Percentiles rank a stretch among this genome's conserved stretches.
These are phyloP conservation scores for Saccharomycopsis capsularis DNA, from an alignment of 805 yeast species.

Conservation along the genomic window DNA sequence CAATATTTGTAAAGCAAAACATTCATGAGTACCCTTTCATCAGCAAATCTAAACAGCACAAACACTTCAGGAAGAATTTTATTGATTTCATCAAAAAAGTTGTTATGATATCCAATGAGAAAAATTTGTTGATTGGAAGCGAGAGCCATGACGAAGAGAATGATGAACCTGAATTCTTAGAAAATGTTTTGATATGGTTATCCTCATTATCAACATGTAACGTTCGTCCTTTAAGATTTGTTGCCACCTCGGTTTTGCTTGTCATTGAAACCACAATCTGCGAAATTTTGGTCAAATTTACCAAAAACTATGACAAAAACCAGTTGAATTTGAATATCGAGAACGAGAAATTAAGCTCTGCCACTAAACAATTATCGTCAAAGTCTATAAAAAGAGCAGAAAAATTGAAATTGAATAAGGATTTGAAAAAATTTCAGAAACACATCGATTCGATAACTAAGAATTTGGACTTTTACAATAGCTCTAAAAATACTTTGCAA, in stretches of 20 bases:
- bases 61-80: conserved; percentile 45
- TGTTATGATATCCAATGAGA: conserved; percentile 49
- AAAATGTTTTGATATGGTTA: conserved; percentile 65
- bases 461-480: conserved; percentile 36
- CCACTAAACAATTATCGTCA: conserved; percentile 30
- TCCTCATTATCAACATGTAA: conserved; percentile 63
- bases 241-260: conserved; percentile 54
- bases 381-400: conserved; percentile 29
- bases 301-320: conserved; percentile 34
- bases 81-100: conserved; percentile 49
- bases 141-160: conserved; percentile 30
- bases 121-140: conserved; percentile 40
- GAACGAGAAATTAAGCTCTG: conserved; percentile 29
- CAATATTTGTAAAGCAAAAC: conserved; percentile 51
- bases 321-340: conserved; percentile 38
- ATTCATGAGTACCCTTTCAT: conserved; percentile 64
- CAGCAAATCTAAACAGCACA: conserved; percentile 43
- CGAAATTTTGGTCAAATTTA: conserved; percentile 35
- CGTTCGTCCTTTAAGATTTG: conserved; percentile 63
- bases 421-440: conserved; percentile 30
- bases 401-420: conserved; percentile 29
- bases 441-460: conserved; percentile 41
- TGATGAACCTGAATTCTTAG: conserved; percentile 35
- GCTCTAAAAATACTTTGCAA: conserved; percentile 46
- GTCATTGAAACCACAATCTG: conserved; percentile 57